phyloP scores from a whole-genome alignment of 129 eudicot species.

The Erigeron canadensis region DNA sequence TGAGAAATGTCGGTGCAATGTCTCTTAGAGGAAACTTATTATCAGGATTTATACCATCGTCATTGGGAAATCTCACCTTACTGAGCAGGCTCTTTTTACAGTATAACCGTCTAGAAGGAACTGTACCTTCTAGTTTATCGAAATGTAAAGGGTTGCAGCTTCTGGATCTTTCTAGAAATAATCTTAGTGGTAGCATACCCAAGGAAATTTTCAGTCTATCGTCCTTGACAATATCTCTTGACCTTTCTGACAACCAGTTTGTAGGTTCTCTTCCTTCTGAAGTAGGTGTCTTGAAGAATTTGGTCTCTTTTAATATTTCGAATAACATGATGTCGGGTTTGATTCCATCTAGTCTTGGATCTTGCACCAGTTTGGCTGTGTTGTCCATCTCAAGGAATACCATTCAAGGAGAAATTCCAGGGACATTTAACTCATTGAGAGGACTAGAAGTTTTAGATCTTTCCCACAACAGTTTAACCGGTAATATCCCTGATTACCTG shows the following conservation, averaged over 20 bases:
- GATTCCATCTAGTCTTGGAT: background rate
- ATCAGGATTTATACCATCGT: constrained; percentile 7
- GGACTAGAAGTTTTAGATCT: constrained; percentile 8
- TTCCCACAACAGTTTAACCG: background rate
- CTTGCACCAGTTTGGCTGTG: constrained; percentile 3
- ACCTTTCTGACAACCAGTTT: constrained; percentile 12
- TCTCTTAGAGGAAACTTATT: background rate
- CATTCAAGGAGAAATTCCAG: background rate
- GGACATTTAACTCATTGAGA: background rate
- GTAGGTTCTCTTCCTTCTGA: constrained; percentile 5
- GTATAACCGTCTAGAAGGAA: background rate
- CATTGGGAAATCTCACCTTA: constrained; percentile 7
- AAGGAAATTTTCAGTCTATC: background rate
- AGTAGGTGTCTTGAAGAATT: background rate
- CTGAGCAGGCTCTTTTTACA: constrained; percentile 4
- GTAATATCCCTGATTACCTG: constrained; percentile 3
- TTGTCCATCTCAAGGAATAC: background rate
- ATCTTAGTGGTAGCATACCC: constrained; percentile 2
- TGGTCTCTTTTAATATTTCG: background rate
- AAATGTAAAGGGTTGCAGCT: constrained; percentile 4
- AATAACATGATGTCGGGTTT: background rate
- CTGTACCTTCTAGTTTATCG: background rate
- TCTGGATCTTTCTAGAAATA: background rate
- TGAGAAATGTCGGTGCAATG: constrained; percentile 2
- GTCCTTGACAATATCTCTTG: constrained; percentile 3